Evolutionary conservation across 495 filamentous ascomycete species (phyloP).

Genomic region (Saxophila tyrrhenica): DNA sequence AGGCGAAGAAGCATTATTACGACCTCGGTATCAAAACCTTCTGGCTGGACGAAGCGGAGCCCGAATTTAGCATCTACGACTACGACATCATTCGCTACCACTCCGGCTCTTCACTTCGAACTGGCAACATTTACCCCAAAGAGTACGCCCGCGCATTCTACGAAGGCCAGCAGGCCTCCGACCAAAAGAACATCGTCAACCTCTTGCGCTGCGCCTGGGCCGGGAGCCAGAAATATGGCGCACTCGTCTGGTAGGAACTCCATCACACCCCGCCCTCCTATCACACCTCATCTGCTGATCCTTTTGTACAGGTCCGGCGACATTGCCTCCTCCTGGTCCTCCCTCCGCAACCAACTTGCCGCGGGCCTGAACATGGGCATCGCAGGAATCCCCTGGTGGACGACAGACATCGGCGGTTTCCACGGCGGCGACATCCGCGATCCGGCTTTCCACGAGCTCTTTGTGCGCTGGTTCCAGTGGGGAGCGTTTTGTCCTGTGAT

Average conservation of each 20-base stretch:
- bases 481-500: constrained; percentile 50
- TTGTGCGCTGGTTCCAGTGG: constrained; percentile 53
- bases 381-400: constrained; percentile 48
- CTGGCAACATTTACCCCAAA: constrained; percentile 46
- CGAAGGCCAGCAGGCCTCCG: constrained; percentile 40
- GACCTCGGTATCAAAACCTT: constrained; percentile 45
- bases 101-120: constrained; percentile 38
- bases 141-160: constrained; percentile 46
- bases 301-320: too few relatives aligned
- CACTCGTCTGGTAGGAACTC: constrained; percentile 50
- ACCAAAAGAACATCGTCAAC: constrained; percentile 43
- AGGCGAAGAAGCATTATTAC: constrained; percentile 44
- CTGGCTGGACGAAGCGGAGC: constrained; percentile 53
- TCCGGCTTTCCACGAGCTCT: constrained; percentile 43
- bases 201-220: constrained; percentile 49
- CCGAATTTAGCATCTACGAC: constrained; percentile 48
- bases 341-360: constrained; percentile 43
- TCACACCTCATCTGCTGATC: too few relatives aligned
- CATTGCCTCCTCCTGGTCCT: constrained; percentile 45
- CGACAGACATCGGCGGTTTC: constrained; percentile 50
- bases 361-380: constrained; percentile 49
- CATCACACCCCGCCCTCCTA: too few relatives aligned
- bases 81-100: constrained; percentile 50
- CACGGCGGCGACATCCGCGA: constrained; percentile 45
- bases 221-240: constrained; percentile 48